These are phyloP conservation scores for Agaricales sp. DNA, from an alignment of 1,284 basidiomycete genomes.

Conservation along the genomic window DNA sequence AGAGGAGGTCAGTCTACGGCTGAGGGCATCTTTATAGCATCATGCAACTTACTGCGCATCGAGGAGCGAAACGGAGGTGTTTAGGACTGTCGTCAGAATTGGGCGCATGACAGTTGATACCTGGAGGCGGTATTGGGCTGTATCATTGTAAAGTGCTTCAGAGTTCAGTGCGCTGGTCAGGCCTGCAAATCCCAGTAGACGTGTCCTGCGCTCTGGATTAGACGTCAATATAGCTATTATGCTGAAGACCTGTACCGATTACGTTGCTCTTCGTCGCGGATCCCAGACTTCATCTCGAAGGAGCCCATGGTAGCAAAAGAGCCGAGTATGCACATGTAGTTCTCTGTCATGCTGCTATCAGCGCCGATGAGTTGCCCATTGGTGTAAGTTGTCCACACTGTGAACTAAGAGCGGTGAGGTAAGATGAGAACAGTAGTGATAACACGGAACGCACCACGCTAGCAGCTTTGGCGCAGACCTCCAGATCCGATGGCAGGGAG, in stretches of 20 bases:
- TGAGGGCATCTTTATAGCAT: too few relatives aligned
- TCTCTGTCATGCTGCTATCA: constrained; percentile 58
- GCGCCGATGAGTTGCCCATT: constrained; percentile 76
- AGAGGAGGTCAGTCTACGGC: too few relatives aligned
- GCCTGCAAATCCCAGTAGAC: constrained; percentile 80
- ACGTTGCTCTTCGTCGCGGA: constrained; percentile 34
- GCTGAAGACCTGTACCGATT: constrained; percentile 39
- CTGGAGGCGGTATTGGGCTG: constrained; percentile 68
- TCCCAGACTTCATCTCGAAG: constrained; percentile 33
- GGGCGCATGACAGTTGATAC: constrained; percentile 66
- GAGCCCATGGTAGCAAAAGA: constrained; percentile 61
- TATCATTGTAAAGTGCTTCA: constrained; percentile 74
- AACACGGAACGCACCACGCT: constrained; percentile 53
- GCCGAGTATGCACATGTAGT: constrained; percentile 63
- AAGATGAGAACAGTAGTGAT: not conserved
- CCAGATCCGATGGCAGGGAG: constrained; percentile 64
- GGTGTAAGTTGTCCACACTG: constrained; percentile 88
- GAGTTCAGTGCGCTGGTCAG: constrained; percentile 77
- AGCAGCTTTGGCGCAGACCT: constrained; percentile 77
- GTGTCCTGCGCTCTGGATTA: constrained; percentile 43
- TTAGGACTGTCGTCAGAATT: constrained; percentile 61
- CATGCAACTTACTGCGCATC: constrained; percentile 57
- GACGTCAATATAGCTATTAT: not conserved
- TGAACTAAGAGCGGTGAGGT: constrained; percentile 45
- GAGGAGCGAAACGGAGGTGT: constrained; percentile 50